Conservation (phyloP, 371 early-diverging fungal genomes). For the Amoeboaphelidium protococcarum region DNA sequence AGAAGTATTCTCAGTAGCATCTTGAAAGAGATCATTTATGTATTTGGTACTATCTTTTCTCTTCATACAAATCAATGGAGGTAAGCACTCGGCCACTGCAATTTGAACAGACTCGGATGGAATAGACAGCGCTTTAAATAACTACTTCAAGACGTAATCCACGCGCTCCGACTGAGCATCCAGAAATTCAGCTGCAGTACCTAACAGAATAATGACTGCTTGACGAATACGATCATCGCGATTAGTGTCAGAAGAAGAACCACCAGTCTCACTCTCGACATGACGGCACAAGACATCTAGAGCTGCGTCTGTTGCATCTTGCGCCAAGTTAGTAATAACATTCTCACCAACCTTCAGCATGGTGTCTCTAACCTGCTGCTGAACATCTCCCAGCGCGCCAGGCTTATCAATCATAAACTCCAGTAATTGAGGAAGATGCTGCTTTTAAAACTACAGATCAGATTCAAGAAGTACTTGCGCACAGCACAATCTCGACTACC, state of each 20-base stretch:
- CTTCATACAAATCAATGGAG: slow-evolving; percentile 21
- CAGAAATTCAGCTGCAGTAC: slow-evolving; percentile 65
- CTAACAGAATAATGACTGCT: slow-evolving; percentile 67
- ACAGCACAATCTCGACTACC: too few species aligned
- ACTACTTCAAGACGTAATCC: slow-evolving; percentile 44
- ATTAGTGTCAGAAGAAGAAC: slow-evolving; percentile 4
- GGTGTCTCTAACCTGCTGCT: too few species aligned
- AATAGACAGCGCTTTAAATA: slow-evolving; percentile 66
- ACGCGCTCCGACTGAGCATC: slow-evolving; percentile 40
- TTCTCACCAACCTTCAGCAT: too few species aligned
- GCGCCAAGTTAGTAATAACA: too few species aligned
- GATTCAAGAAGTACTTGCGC: too few species aligned
- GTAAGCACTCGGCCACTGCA: slow-evolving; percentile 75
- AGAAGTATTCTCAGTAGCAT: slow-evolving; percentile 34
- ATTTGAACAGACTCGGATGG: slow-evolving; percentile 85
- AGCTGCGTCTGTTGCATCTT: too few species aligned
- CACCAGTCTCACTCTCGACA: too few species aligned
- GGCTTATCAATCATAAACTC: too few species aligned
- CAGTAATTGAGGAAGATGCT: too few species aligned
- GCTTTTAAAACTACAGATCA: too few species aligned
- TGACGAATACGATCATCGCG: slow-evolving; percentile 50
- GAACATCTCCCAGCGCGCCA: too few species aligned
- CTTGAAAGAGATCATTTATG: slow-evolving; percentile 32
- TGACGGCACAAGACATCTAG: too few species aligned
- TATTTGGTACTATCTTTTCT: slow-evolving; percentile 8